Conservation (phyloP, 2,329 filamentous ascomycete genomes). For the Colletotrichum coccodes region DNA sequence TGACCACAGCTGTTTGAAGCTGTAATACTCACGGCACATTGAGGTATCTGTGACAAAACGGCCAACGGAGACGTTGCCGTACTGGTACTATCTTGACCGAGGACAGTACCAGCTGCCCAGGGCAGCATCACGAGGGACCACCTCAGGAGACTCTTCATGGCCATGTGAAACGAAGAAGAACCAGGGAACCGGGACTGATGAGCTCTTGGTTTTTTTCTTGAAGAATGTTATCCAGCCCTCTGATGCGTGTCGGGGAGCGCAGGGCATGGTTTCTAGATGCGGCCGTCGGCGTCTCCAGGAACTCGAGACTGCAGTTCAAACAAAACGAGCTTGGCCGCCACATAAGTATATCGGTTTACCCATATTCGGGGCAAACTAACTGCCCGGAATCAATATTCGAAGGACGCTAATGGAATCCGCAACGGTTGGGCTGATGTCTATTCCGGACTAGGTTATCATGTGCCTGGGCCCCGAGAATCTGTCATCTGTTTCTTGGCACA, state of each 20-base stretch:
- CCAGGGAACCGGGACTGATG: background rate
- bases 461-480: background rate
- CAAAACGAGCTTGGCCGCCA: background rate
- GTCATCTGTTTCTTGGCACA: slow-evolving; percentile 1
- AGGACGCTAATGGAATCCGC: slow-evolving; percentile 2
- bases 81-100: background rate
- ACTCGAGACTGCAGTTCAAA: background rate
- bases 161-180: background rate
- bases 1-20: accelerated
- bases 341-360: slow-evolving; percentile 1
- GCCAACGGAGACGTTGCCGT: background rate
- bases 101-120: slow-evolving; percentile 5
- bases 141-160: slow-evolving; percentile 12
- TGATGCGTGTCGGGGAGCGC: background rate
- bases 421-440: slow-evolving; percentile 3
- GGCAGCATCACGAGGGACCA: slow-evolving; percentile 18
- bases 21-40: slow-evolving; percentile 5
- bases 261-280: slow-evolving; percentile 18
- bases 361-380: background rate
- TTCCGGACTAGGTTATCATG: background rate
- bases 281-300: background rate
- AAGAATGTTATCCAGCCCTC: background rate
- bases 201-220: background rate
- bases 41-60: slow-evolving; percentile 10
- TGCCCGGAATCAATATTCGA: background rate